Conservation (phyloP, 176 grass and related monocot species). For the Elaeis guineensis region DNA sequence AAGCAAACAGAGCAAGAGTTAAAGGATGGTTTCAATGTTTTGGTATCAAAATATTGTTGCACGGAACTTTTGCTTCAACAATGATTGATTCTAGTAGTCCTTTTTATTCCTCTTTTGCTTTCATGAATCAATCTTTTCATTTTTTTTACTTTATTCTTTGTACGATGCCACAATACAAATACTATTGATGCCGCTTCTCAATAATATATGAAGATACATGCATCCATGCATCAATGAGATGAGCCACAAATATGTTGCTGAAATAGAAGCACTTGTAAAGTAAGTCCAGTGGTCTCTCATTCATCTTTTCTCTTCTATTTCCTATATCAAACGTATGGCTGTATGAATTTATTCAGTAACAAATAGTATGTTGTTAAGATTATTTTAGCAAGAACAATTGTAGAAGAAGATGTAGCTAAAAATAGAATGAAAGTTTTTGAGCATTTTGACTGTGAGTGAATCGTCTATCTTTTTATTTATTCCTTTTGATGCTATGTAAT, state of each 20-base stretch:
- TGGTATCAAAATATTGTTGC: conserved; percentile 74
- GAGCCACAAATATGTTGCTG: conserved; percentile 60
- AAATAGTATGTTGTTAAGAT: conserved; percentile 57
- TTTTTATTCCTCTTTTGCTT: not conserved
- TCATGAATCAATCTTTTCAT: too few relatives aligned
- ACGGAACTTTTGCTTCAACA: conserved; percentile 69
- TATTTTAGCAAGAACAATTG: too few relatives aligned
- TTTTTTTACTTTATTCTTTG: too few relatives aligned
- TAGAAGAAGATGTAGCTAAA: too few relatives aligned
- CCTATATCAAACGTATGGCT: not conserved
- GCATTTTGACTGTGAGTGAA: conserved; percentile 57
- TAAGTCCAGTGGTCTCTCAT: conserved; percentile 13
- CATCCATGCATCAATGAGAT: conserved; percentile 51
- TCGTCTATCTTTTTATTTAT: not conserved
- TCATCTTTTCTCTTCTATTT: not conserved
- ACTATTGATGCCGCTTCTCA: conserved; percentile 61
- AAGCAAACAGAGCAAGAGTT: conserved; percentile 64
- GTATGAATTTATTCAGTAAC: conserved; percentile 24
- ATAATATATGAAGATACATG: conserved; percentile 57
- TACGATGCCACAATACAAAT: conserved; percentile 30
- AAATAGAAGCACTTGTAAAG: conserved; percentile 72
- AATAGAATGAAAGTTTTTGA: conserved; percentile 43
- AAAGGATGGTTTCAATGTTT: conserved; percentile 48
- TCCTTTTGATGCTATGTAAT: too few relatives aligned
- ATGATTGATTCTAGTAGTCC: conserved; percentile 28